These are phyloP conservation scores for Verticillium nonalfalfae DNA, from an alignment of 2,329 filamentous ascomycete genomes.

Conservation along the genomic window DNA sequence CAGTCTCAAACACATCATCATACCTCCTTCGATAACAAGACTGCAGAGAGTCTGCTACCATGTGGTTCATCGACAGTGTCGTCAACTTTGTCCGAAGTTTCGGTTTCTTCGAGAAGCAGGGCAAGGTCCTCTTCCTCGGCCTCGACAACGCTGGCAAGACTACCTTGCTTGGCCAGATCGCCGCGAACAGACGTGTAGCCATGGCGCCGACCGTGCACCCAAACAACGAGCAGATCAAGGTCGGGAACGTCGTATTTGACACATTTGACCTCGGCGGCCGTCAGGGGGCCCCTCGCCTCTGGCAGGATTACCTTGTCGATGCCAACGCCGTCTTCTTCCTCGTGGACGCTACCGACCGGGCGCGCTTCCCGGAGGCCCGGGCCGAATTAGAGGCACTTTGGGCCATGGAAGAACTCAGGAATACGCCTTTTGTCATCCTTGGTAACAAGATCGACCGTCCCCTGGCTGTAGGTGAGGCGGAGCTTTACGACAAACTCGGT, in stretches of 20 bases:
- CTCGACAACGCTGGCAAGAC: conserved; percentile 95
- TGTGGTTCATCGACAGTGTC: conserved; percentile 96
- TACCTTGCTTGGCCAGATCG: conserved; percentile 90
- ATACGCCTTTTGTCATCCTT: conserved; percentile 92
- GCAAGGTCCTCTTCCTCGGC: conserved; percentile 88
- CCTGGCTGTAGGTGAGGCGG: conserved; percentile 89
- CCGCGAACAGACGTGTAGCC: conserved; percentile 18
- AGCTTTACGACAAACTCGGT: conserved; percentile 85
- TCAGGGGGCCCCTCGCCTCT: conserved; percentile 88
- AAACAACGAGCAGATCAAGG: conserved; percentile 88
- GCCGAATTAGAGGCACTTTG: conserved; percentile 93
- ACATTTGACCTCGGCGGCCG: conserved; percentile 92
- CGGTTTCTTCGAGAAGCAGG: conserved; percentile 90
- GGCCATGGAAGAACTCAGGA: conserved; percentile 92
- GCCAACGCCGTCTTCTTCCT: conserved; percentile 96
- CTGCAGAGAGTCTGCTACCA: conserved; percentile 32
- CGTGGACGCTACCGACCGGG: conserved; percentile 94
- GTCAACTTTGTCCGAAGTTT: conserved; percentile 85
- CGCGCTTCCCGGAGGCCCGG: conserved; percentile 91
- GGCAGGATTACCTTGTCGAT: conserved; percentile 97
- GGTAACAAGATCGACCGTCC: conserved; percentile 99
- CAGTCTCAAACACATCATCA: too few relatives aligned
- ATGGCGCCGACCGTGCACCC: conserved; percentile 9
- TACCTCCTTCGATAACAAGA: too few relatives aligned
- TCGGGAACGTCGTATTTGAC: conserved; percentile 90